phyloP scores from a whole-genome alignment of 2,329 filamentous ascomycete species.

The Ophiocordyceps sinensis region DNA sequence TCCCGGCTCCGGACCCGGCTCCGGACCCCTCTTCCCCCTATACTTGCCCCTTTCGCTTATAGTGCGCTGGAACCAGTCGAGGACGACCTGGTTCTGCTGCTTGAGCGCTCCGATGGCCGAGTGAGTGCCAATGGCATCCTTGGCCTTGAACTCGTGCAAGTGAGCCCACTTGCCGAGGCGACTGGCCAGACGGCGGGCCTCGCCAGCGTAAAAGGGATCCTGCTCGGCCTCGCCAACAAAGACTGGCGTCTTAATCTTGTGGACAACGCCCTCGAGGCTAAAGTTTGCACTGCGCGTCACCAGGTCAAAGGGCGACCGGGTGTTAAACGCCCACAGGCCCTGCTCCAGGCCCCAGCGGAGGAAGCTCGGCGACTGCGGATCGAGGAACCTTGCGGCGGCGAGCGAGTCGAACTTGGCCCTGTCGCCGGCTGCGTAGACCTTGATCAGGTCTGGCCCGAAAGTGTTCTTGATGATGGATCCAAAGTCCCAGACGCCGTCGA shows the following conservation, averaged over 20 bases:
- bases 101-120: conserved; percentile 7
- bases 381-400: not conserved
- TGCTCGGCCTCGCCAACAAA: conserved; percentile 11
- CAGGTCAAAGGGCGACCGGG: conserved; percentile 9
- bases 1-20: too few relatives aligned
- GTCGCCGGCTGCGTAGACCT: conserved; percentile 3
- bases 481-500: conserved; percentile 24
- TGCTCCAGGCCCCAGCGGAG: conserved; percentile 11
- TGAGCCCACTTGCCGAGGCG: conserved; percentile 4
- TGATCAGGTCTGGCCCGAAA: conserved; percentile 3
- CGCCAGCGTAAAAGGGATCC: conserved; percentile 7
- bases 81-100: conserved; percentile 5
- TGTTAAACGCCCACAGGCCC: conserved; percentile 13
- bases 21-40: too few relatives aligned
- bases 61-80: conserved; percentile 8
- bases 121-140: conserved; percentile 5
- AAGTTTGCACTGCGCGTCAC: conserved; percentile 5
- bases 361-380: conserved; percentile 3
- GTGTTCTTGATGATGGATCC: conserved; percentile 2
- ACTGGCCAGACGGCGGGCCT: conserved; percentile 4
- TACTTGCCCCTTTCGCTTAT: not conserved
- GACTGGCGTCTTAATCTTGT: conserved; percentile 9
- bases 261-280: conserved; percentile 6
- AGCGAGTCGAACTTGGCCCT: conserved; percentile 1
- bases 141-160: conserved; percentile 3